Percentiles rank a stretch among this genome's conserved stretches.
Conservation (phyloP, 202 grass and related monocot genomes). For the Brachypodium distachyon region DNA sequence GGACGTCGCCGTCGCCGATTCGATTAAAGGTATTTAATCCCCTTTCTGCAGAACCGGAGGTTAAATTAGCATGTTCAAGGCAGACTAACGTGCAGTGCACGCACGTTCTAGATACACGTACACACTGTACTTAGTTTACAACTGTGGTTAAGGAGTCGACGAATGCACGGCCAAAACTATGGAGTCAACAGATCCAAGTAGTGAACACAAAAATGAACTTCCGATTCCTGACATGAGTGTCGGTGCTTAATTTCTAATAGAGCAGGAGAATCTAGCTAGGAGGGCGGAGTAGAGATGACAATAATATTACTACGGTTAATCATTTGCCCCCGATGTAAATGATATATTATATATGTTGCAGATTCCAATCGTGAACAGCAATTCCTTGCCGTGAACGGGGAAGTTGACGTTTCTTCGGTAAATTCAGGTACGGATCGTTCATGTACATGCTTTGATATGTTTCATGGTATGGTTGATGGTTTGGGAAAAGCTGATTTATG, state of each 20-base stretch:
- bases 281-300: neutral
- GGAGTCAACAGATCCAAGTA: neutral
- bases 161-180: neutral
- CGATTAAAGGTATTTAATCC: neutral
- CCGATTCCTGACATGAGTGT: neutral
- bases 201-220: neutral
- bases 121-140: neutral
- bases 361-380: neutral
- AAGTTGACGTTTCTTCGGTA: neutral
- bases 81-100: neutral
- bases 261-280: neutral
- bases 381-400: neutral
- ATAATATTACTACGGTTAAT: neutral
- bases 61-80: neutral
- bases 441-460: too few relatives aligned
- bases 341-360: neutral
- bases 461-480: too few relatives aligned
- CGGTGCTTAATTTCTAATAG: neutral
- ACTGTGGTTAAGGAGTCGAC: neutral
- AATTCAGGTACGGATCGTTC: neutral
- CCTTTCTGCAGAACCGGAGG: neutral
- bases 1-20: neutral
- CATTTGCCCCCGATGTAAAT: neutral
- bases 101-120: neutral
- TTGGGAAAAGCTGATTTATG: too few relatives aligned